Conservation (phyloP, 768 basidiomycete genomes). For the Cyclocybe cylindracea region DNA sequence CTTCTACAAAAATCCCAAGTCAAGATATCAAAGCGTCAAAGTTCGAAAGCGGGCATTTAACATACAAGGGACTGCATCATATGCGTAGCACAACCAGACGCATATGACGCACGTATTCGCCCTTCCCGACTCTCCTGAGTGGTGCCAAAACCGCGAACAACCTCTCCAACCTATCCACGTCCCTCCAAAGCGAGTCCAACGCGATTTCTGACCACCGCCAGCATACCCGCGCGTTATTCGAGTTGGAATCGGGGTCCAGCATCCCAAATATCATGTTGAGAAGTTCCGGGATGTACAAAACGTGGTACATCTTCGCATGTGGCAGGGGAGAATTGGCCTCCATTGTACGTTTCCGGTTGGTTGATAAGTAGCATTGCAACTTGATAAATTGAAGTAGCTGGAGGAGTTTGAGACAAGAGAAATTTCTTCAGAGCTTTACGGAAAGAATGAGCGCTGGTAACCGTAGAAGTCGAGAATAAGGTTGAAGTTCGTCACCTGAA, state of each 20-base stretch:
- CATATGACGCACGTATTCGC: constrained; percentile 34
- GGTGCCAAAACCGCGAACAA: constrained; percentile 51
- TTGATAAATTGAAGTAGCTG: no score
- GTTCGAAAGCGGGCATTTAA: no score
- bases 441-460: no score
- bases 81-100: no score
- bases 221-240: constrained; percentile 53
- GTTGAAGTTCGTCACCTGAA: no score
- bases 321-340: neutral
- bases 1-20: no score
- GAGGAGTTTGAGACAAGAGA: no score
- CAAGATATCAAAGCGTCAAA: no score
- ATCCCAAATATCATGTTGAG: constrained; percentile 56
- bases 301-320: constrained; percentile 40
- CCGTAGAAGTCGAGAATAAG: no score
- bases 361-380: no score
- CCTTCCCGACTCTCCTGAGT: constrained; percentile 21
- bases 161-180: constrained; percentile 44
- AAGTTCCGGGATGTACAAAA: constrained; percentile 59
- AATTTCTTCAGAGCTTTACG: no score
- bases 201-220: constrained; percentile 60
- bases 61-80: no score
- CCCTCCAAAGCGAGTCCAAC: constrained; percentile 58
- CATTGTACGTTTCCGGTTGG: neutral
- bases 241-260: constrained; percentile 41